phyloP scores from a whole-genome alignment of 1,284 basidiomycete species.

The Cutaneotrichosporon daszewskae region DNA sequence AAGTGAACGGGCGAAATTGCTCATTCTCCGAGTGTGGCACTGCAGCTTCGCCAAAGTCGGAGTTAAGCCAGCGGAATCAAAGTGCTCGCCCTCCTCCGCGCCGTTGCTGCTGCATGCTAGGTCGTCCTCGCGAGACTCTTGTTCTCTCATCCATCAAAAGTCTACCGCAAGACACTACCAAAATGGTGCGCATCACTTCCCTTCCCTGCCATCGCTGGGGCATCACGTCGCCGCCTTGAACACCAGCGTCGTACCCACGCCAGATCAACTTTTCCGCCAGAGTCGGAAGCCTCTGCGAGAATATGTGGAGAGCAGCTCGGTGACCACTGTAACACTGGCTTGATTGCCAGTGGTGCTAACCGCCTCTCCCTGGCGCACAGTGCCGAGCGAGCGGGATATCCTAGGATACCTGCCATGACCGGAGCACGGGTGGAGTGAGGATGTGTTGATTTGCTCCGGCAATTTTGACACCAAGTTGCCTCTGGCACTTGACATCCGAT shows the following conservation, averaged over 20 bases:
- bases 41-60: neutral
- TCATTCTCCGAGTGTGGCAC: neutral
- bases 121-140: neutral
- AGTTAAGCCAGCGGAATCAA: neutral
- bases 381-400: neutral
- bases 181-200: constrained; percentile 19
- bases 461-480: no score
- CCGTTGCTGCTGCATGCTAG: neutral
- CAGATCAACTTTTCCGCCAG: no score
- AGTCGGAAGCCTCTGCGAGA: neutral
- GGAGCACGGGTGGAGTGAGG: constrained; percentile 2
- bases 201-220: constrained; percentile 6
- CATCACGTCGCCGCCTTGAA: constrained; percentile 17
- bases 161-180: constrained; percentile 9
- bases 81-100: neutral
- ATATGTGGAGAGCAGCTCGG: no score
- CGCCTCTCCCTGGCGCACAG: constrained; percentile 5
- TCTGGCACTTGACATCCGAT: no score
- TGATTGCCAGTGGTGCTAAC: neutral
- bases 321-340: no score
- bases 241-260: constrained; percentile 2
- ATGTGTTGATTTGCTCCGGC: neutral
- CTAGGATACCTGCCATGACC: constrained; percentile 1
- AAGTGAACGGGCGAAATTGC: neutral
- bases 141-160: constrained; percentile 14